Evolutionary conservation across 768 basidiomycete species (phyloP).

Genomic region (Lactarius akahatsu): DNA sequence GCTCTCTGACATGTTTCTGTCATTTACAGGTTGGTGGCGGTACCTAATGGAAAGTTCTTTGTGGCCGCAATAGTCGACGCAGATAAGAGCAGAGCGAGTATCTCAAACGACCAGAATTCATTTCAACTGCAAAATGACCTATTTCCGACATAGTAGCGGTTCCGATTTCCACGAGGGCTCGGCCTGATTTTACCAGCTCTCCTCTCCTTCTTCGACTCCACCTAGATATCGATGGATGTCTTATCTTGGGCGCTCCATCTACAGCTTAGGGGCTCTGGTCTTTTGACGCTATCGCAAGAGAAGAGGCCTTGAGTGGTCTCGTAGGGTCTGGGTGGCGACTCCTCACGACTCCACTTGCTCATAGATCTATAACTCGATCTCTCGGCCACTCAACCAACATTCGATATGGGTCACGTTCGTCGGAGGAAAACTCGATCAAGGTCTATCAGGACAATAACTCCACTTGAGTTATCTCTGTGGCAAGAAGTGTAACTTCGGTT

Average conservation of each 20-base stretch:
- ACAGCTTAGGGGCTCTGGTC: not conserved
- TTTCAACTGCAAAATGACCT: not conserved
- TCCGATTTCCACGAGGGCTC: not conserved
- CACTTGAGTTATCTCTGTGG: not conserved
- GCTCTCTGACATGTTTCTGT: not conserved
- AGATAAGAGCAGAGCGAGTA: not conserved
- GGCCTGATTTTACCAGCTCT: not conserved
- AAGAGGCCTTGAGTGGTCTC: not conserved
- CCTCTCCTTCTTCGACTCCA: not conserved
- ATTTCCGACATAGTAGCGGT: not conserved
- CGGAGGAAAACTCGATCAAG: not conserved
- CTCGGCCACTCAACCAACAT: not conserved
- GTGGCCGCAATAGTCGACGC: not conserved
- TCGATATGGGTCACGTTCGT: not conserved
- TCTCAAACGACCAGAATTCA: not conserved
- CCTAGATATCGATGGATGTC: not conserved
- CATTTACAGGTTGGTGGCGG: not conserved
- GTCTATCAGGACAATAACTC: not conserved
- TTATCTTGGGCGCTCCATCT: not conserved
- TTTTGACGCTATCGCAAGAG: not conserved
- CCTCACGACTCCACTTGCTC: not conserved
- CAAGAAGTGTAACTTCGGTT: not conserved
- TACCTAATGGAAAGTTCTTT: not conserved
- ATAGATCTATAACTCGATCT: not conserved
- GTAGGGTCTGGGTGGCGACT: not conserved